Evolutionary conservation across 139 green algal species (phyloP).

Genomic region (Micractinium sp.): DNA sequence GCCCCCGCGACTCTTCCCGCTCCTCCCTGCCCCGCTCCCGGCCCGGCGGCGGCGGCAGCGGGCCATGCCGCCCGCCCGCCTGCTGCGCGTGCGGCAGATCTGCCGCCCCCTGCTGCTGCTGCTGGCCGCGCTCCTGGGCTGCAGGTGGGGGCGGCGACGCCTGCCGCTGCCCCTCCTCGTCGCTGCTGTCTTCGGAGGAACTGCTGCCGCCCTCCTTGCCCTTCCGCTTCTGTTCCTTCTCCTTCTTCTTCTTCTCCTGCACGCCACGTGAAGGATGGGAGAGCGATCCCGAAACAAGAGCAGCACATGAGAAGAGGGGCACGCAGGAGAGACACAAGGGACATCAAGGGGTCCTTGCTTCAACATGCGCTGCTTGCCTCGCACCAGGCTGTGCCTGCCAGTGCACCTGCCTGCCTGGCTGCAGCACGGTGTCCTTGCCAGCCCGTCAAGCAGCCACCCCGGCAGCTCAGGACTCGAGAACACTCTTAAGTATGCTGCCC

Average conservation of each 20-base stretch:
- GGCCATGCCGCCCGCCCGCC: not conserved
- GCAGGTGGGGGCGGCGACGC: not conserved
- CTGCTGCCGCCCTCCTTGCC: constrained; percentile 24
- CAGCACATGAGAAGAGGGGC: not conserved
- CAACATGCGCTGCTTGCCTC: not conserved
- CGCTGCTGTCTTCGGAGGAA: not conserved
- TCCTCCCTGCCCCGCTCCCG: not conserved
- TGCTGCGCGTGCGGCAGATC: not conserved
- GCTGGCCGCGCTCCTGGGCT: not conserved
- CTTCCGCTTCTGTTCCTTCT: constrained; percentile 59
- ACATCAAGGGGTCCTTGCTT: not conserved
- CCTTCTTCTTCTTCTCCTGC: constrained; percentile 44
- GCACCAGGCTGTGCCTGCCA: not conserved
- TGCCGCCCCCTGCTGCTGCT: not conserved
- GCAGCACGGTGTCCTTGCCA: no score
- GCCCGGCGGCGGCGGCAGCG: not conserved
- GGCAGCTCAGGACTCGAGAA: no score
- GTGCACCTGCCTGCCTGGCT: not conserved
- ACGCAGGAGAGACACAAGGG: not conserved
- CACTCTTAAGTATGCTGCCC: no score
- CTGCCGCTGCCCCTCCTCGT: constrained; percentile 1
- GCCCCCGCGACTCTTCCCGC: not conserved
- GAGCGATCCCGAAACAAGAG: no score
- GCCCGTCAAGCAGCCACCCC: no score
- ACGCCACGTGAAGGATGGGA: not conserved